Base-by-base conservation (phyloP, 805 yeast genomes). In the Candida palmyrensis region DNA sequence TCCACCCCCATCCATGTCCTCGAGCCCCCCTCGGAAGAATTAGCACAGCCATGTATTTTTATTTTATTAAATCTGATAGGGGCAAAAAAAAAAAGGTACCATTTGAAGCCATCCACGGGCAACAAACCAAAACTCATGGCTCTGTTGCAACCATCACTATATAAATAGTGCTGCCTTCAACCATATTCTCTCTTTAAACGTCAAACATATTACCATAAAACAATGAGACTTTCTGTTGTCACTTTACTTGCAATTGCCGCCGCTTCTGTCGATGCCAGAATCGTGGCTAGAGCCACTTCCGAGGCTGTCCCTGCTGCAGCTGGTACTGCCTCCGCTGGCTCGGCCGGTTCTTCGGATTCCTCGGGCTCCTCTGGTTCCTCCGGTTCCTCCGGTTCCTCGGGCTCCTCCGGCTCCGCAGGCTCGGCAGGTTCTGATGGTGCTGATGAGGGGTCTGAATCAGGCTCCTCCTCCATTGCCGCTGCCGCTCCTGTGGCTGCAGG, bases 201-300 rank as follows among this genome's bases (percentile, higher is more conserved):
- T n/a, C n/a, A n/a, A n/a, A 15, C 14, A 28, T 7, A 12, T n/a
- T 18, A 14, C 5, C 12, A 32, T 18, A 18, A 16, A 2, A 25
- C 16, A 40, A 43, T 43, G 46, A 41, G 33, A 30, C 16, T 31
- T 25, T 36, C 40, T 20, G 22, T 43, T 18, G 38, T 47, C 19
- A 39, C 44, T 11, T 12, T 41, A 18, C 37, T 41, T 11, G 23
- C 39, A 24, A 28, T 44, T 24, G 41, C 34, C 24, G 45, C 44
- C 20, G 38, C 38, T 30, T 30, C 42, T n/a, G 35, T 35, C 24
- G 36, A 38, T 21, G 44, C 42, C 15, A 19, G 23, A 18, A 22
- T 32, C 11, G 15, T 32, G 18, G 20, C 29, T 16, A n/a, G 36
- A 33, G 18, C 26, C 30, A 18, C 16, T 11, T 23, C 29, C 10